These are phyloP conservation scores for Bromus sterilis DNA, from an alignment of 176 grass and related monocot genomes.

Conservation along the genomic window DNA sequence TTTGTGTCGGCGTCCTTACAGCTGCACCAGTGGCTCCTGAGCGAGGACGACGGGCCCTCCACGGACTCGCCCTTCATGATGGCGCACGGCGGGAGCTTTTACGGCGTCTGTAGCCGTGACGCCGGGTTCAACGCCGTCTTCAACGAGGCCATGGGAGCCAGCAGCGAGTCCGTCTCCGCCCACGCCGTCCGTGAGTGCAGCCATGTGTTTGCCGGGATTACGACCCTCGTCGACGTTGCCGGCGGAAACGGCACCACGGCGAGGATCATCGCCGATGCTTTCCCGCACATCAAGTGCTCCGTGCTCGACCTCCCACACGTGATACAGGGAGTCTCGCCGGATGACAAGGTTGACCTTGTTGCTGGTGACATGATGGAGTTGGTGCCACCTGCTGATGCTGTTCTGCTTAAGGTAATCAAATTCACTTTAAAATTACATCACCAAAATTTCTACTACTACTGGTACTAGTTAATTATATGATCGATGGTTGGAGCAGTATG, in stretches of 20 bases:
- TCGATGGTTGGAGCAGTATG: too few relatives aligned
- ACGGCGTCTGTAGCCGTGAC: background rate
- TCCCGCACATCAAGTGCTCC: background rate
- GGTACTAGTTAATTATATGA: too few relatives aligned
- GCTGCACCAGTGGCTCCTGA: constrained; percentile 11
- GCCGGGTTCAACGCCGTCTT: background rate
- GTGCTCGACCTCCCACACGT: constrained; percentile 3
- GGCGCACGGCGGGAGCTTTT: background rate
- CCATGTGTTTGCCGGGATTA: background rate
- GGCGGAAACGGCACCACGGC: background rate
- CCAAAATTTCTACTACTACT: too few relatives aligned
- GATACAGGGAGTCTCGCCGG: background rate
- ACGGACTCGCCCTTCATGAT: background rate
- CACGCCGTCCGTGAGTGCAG: background rate
- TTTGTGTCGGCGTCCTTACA: background rate
- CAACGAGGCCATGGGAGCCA: background rate
- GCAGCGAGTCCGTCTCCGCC: background rate
- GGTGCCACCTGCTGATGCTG: background rate
- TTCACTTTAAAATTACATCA: too few relatives aligned
- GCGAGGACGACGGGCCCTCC: background rate
- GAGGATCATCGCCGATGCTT: background rate
- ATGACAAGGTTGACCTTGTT: background rate
- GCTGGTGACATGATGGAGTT: constrained; percentile 20
- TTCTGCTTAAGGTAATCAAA: constrained; percentile 23
- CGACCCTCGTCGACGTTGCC: background rate